Conservation (phyloP, 768 basidiomycete species). For the Mycena filopes region DNA sequence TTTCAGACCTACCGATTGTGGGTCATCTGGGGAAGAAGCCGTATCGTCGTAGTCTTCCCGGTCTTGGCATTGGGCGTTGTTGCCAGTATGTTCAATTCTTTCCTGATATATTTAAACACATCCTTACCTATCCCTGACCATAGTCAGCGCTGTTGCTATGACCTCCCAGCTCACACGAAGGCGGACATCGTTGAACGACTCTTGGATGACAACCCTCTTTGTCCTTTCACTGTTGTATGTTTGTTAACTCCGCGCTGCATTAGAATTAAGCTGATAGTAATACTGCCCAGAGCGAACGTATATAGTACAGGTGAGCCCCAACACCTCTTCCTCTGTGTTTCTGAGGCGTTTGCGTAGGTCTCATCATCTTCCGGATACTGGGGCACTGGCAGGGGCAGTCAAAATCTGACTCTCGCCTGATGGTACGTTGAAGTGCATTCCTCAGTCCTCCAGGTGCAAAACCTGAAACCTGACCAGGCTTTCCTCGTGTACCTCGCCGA, state of each 20-base stretch:
- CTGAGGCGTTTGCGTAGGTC: too few relatives aligned
- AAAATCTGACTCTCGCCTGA: background rate
- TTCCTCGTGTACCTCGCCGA: conserved; percentile 15
- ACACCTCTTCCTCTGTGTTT: background rate
- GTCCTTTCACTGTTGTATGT: background rate
- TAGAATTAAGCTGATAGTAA: background rate
- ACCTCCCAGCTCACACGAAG: background rate
- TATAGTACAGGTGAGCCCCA: conserved; percentile 11
- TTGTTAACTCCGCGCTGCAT: too few relatives aligned
- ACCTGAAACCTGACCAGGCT: background rate
- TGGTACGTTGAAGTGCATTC: too few relatives aligned
- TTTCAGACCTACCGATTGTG: conserved; percentile 57
- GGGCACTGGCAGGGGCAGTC: background rate
- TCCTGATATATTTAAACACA: too few relatives aligned
- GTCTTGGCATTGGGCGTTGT: background rate
- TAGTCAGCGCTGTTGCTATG: background rate
- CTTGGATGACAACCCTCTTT: background rate
- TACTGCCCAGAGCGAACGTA: background rate
- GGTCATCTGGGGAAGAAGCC: conserved; percentile 31
- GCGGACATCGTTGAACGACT: background rate
- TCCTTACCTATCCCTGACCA: too few relatives aligned
- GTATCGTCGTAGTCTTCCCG: conserved; percentile 17
- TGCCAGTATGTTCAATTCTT: background rate
- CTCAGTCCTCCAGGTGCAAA: background rate
- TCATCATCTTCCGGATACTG: conserved; percentile 9